A percentile compares a stretch with the other conserved stretches of the same genome.
These are phyloP conservation scores for Gorgonomyces haynaldii DNA, from an alignment of 192 early-diverging fungal species.

Conservation along the genomic window DNA sequence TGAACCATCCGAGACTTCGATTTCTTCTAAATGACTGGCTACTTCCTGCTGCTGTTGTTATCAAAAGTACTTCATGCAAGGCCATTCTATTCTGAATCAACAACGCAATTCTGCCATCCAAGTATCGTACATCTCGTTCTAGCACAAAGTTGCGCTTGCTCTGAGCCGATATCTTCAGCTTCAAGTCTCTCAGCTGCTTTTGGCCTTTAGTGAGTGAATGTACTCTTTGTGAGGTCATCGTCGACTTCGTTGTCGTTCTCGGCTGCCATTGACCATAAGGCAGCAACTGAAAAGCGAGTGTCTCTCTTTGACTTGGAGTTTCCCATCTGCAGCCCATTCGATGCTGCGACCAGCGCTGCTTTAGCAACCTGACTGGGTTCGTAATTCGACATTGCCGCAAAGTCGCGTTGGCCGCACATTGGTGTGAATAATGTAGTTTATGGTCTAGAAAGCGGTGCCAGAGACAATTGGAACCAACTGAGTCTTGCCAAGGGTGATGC, in stretches of 20 bases:
- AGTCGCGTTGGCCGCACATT: too few species aligned
- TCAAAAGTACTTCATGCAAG: conserved; percentile 59
- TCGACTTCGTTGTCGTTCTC: conserved; percentile 89
- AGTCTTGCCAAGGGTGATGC: neutral
- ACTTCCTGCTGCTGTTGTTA: conserved; percentile 59
- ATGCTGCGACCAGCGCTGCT: conserved; percentile 31
- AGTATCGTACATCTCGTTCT: conserved; percentile 82
- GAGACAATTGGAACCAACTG: neutral
- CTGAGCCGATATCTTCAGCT: conserved; percentile 80
- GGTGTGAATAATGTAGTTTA: too few species aligned
- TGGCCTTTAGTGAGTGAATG: conserved; percentile 45
- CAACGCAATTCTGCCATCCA: conserved; percentile 83
- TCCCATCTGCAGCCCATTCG: conserved; percentile 28
- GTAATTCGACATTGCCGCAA: too few species aligned
- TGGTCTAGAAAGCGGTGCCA: too few species aligned
- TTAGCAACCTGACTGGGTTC: conserved; percentile 25
- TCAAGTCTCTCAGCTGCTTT: conserved; percentile 69
- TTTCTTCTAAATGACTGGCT: conserved; percentile 56
- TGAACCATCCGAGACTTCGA: conserved; percentile 31
- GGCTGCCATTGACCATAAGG: conserved; percentile 51
- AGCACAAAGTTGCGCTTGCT: conserved; percentile 92
- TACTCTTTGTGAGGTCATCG: conserved; percentile 85
- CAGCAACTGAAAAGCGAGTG: conserved; percentile 34
- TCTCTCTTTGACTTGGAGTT: conserved; percentile 10
- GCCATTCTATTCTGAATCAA: conserved; percentile 92